Evolutionary conservation across 805 yeast species (phyloP).

Genomic region (Sugiyamaella qingdaonensis): DNA sequence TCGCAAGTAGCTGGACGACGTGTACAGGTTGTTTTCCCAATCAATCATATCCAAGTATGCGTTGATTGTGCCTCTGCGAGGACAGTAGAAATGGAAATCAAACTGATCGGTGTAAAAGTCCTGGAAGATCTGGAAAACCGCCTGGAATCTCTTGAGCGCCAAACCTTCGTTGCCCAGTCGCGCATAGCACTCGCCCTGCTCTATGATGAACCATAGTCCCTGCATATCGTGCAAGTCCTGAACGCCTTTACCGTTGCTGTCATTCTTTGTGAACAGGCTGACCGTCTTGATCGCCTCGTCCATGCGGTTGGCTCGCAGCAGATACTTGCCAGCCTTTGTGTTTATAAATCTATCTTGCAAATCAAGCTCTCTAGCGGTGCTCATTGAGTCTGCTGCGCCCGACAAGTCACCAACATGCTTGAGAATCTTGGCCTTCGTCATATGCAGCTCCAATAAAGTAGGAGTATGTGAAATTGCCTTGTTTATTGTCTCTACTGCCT

Average conservation of each 20-base stretch:
- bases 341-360: conserved; percentile 89
- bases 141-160: conserved; percentile 71
- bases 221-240: conserved; percentile 86
- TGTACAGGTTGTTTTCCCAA: conserved; percentile 78
- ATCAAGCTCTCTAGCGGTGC: conserved; percentile 69
- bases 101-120: conserved; percentile 79
- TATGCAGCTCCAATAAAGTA: conserved; percentile 75
- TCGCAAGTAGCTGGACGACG: conserved; percentile 67
- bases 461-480: conserved; percentile 70
- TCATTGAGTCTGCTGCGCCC: conserved; percentile 63
- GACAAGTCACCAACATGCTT: conserved; percentile 62
- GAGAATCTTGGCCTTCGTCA: conserved; percentile 73
- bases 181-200: conserved; percentile 76
- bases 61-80: conserved; percentile 86
- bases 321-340: conserved; percentile 80
- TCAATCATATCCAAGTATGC: conserved; percentile 69
- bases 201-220: conserved; percentile 82
- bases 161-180: conserved; percentile 64
- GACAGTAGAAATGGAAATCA: conserved; percentile 91
- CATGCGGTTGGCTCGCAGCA: conserved; percentile 66
- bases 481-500: conserved; percentile 57
- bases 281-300: conserved; percentile 71
- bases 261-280: conserved; percentile 81
- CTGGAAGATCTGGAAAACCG: conserved; percentile 62
- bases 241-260: conserved; percentile 74